Evolutionary conservation across 2,329 filamentous ascomycete species (phyloP).

Genomic region (Fusarium redolens): DNA sequence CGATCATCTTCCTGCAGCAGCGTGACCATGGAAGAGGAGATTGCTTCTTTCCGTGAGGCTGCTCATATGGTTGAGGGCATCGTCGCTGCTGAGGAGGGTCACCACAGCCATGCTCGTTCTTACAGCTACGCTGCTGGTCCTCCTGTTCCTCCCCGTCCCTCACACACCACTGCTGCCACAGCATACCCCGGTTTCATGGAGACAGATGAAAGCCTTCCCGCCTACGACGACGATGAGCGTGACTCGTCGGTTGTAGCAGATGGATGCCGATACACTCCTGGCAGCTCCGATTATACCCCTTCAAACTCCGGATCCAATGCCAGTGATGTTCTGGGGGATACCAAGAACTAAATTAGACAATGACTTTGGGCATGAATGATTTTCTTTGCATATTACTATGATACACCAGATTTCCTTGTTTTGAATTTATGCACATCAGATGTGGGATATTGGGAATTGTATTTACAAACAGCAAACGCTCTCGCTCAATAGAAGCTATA

Average conservation of each 20-base stretch:
- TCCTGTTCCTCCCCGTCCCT: slow-evolving; percentile 31
- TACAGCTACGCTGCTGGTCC: slow-evolving; percentile 21
- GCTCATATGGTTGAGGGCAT: slow-evolving; percentile 60
- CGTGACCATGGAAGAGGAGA: slow-evolving; percentile 61
- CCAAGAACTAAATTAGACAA: slow-evolving; percentile 35
- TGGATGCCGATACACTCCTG: slow-evolving; percentile 56
- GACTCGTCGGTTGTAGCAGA: slow-evolving; percentile 55
- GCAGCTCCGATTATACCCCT: slow-evolving; percentile 43
- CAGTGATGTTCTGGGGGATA: slow-evolving; percentile 39
- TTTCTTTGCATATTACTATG: slow-evolving; percentile 23
- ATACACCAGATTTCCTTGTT: slow-evolving; percentile 30
- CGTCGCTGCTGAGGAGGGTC: slow-evolving; percentile 57
- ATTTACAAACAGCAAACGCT: slow-evolving; percentile 3
- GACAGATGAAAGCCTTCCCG: slow-evolving; percentile 53
- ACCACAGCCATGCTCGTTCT: slow-evolving; percentile 14
- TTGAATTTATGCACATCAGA: slow-evolving; percentile 16
- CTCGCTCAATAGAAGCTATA: slow-evolving; percentile 19
- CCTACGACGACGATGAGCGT: slow-evolving; percentile 53
- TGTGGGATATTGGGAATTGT: slow-evolving; percentile 6
- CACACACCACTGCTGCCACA: slow-evolving; percentile 31
- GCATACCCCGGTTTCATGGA: slow-evolving; percentile 36
- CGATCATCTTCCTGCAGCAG: slow-evolving; percentile 25
- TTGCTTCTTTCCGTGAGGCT: slow-evolving; percentile 60
- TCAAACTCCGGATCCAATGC: slow-evolving; percentile 36
- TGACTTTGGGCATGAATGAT: slow-evolving; percentile 14